Percentiles rank a stretch among this genome's conserved stretches.
Evolutionary conservation across 2,329 filamentous ascomycete species (phyloP).

Genomic region (Trematosphaeria pertusa): DNA sequence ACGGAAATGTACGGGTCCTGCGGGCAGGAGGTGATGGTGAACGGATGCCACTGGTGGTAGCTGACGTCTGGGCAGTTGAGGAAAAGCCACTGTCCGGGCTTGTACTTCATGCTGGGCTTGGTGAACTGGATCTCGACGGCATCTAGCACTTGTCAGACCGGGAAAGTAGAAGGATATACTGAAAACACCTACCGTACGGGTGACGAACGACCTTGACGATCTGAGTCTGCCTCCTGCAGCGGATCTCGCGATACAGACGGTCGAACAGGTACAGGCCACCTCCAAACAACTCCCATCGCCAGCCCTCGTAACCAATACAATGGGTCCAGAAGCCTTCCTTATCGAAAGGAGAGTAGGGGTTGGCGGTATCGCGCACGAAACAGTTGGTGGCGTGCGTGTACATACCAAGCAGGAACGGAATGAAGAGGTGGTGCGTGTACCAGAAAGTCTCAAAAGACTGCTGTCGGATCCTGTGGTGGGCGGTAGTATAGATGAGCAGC

Average conservation of each 20-base stretch:
- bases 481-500: slow-evolving; percentile 96
- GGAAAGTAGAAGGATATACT: not conserved
- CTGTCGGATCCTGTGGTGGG: slow-evolving; percentile 90
- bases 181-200: slow-evolving; percentile 75
- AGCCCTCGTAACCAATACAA: slow-evolving; percentile 93
- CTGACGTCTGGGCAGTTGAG: slow-evolving; percentile 91
- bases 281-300: slow-evolving; percentile 93
- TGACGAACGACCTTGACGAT: slow-evolving; percentile 95
- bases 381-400: slow-evolving; percentile 97
- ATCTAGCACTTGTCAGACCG: slow-evolving; percentile 60
- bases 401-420: slow-evolving; percentile 90
- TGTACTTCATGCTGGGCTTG: slow-evolving; percentile 97
- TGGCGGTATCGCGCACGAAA: slow-evolving; percentile 84
- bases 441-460: slow-evolving; percentile 99
- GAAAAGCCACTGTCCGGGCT: slow-evolving; percentile 98
- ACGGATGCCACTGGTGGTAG: slow-evolving; percentile 94
- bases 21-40: slow-evolving; percentile 98
- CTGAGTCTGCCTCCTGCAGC: slow-evolving; percentile 80
- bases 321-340: slow-evolving; percentile 84
- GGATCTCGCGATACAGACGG: slow-evolving; percentile 88
- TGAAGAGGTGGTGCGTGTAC: slow-evolving; percentile 99
- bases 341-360: slow-evolving; percentile 82
- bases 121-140: slow-evolving; percentile 96
- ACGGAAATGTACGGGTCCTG: slow-evolving; percentile 94
- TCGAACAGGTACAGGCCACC: slow-evolving; percentile 87